A percentile compares a stretch with the other conserved stretches of the same genome.
Conservation (phyloP, 2,329 filamentous ascomycete genomes). For the Boeremia lycopersici region DNA sequence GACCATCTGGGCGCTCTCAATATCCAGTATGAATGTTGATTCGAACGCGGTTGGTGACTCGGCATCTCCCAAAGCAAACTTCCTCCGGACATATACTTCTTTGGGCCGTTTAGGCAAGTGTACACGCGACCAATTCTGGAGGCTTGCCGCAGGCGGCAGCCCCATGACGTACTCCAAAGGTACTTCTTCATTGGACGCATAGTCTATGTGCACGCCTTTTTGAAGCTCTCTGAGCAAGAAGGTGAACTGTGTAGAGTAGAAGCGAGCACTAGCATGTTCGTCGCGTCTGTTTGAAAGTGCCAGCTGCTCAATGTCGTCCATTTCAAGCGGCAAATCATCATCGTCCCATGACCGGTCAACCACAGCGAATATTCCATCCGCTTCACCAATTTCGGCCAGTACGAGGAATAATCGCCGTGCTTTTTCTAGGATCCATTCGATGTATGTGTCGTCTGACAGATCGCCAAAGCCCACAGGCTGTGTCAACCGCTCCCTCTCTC, state of each 20-base stretch:
- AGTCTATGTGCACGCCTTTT: slow-evolving; percentile 66
- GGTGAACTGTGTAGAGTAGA: slow-evolving; percentile 72
- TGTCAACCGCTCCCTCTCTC: slow-evolving; percentile 68
- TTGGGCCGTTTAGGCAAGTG: slow-evolving; percentile 67
- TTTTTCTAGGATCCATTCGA: slow-evolving; percentile 76
- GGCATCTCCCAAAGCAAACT: slow-evolving; percentile 58
- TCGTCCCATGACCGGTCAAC: slow-evolving; percentile 81
- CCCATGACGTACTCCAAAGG: slow-evolving; percentile 71
- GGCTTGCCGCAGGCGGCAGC: slow-evolving; percentile 53
- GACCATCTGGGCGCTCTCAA: slow-evolving; percentile 63
- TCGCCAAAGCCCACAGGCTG: slow-evolving; percentile 70
- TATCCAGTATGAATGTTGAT: slow-evolving; percentile 64
- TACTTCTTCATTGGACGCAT: slow-evolving; percentile 70
- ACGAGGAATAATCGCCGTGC: slow-evolving; percentile 74
- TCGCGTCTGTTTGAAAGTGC: slow-evolving; percentile 65
- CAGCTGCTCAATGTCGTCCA: slow-evolving; percentile 69
- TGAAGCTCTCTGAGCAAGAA: slow-evolving; percentile 71
- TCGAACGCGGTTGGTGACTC: slow-evolving; percentile 40
- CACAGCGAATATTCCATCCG: slow-evolving; percentile 75
- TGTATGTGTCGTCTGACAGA: slow-evolving; percentile 74
- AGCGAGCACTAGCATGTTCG: slow-evolving; percentile 68
- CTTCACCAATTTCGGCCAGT: slow-evolving; percentile 70
- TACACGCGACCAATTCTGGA: slow-evolving; percentile 64
- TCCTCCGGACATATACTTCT: slow-evolving; percentile 62
- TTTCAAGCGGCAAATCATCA: slow-evolving; percentile 71